Evolutionary conservation across 257 asterid species (phyloP), one percentile per base, ranked within the genome.

Genomic region (Henckelia pumila): DNA sequence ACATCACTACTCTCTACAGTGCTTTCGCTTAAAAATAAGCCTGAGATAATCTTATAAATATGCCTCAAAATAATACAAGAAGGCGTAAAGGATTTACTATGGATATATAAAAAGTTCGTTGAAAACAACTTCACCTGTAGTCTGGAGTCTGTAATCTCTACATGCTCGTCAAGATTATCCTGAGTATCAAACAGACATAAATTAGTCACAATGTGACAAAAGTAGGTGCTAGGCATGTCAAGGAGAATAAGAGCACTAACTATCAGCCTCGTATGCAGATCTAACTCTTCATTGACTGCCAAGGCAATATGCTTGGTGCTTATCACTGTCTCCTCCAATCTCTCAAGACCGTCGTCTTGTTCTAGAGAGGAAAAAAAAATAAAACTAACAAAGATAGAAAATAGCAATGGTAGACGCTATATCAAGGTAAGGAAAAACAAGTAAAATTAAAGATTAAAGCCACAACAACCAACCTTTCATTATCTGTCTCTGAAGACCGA

Each of bases 281-380:
- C 88, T 67, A 94, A 95, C 78, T 94, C 99, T 78, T 94, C 97
- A 49, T 85, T 94, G 78, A 94, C 97, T 29, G 99, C 95, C 78
- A 91, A 63, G 22, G 95, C 97, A 69, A 94, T 88, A 77, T 94
- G 99, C 76, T 88, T 94, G 71, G 96, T 94, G 84, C 99, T 94
- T 53, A 83, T 28, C 64, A 94, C 91, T 7, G 97, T 88, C 78
- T 88, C 91, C 82, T 87, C 97, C 86, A 94, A 63, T 69, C 83
- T 78, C 80, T 85, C 97, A 67, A 94, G 95, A 71, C 91, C 97
- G 71, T 87, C 95, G 44, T 94, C 97, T 85, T 94, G 99, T 70
- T 94, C 99, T 94, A 91, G 61, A 73, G 30, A 67, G 44, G 66
- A 56, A 33, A 57, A 3, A 63, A 44, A 28, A 66, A 50, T 11